phyloP scores from a whole-genome alignment of 257 asterid species.

The Coffea eugenioides region DNA sequence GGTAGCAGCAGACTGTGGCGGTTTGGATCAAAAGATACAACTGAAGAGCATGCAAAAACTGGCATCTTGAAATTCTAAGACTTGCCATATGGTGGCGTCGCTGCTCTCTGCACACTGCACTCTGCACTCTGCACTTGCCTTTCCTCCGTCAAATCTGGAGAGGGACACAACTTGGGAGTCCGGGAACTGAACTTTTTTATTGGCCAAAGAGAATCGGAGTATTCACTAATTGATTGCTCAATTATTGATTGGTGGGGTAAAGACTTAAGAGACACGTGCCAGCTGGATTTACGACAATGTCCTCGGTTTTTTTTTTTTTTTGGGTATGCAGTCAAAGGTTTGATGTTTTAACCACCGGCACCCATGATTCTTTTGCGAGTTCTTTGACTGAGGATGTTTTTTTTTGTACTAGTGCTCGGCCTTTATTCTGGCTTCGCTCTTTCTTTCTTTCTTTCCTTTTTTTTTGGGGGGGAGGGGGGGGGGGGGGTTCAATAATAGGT shows the following conservation, averaged over 20 bases:
- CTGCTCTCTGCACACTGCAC: neutral
- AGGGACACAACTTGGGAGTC: neutral
- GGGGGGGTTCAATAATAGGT: too few relatives aligned
- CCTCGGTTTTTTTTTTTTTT: neutral
- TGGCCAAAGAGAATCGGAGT: neutral
- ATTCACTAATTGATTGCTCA: too few relatives aligned
- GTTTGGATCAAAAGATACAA: slow-evolving; percentile 36
- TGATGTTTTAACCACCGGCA: neutral
- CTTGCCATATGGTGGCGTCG: slow-evolving; percentile 32
- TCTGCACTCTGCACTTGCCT: neutral
- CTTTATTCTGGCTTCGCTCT: neutral
- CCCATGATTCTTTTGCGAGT: too few relatives aligned
- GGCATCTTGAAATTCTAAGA: slow-evolving; percentile 26
- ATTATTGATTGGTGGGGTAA: neutral
- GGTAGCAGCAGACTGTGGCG: slow-evolving; percentile 35
- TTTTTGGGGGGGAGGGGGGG: too few relatives aligned
- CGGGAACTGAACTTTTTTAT: too few relatives aligned
- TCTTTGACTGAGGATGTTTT: too few relatives aligned
- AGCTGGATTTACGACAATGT: neutral
- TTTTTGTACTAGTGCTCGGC: neutral
- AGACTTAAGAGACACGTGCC: neutral
- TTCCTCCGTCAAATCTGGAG: slow-evolving; percentile 15
- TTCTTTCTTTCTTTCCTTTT: too few relatives aligned
- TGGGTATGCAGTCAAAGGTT: neutral
- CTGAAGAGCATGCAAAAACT: slow-evolving; percentile 32